phyloP scores from a whole-genome alignment of 768 basidiomycete genomes.

The Erythrobasidium yunnanense region DNA sequence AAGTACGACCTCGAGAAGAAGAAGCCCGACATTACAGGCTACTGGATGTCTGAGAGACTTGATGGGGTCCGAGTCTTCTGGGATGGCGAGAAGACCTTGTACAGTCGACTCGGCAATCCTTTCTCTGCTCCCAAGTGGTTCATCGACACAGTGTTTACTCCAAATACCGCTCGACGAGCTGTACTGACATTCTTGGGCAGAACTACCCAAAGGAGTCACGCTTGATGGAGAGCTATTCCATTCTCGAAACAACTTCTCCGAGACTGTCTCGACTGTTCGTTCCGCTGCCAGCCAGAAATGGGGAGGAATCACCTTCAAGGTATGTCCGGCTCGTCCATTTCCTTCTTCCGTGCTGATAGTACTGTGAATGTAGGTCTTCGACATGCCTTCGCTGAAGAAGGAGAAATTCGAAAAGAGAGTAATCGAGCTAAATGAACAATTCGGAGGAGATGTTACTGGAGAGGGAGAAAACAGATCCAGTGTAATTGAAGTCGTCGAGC shows the following conservation, averaged over 20 bases:
- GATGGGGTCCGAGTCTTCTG: slow-evolving; percentile 34
- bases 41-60: slow-evolving; percentile 34
- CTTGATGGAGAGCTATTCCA: slow-evolving; percentile 37
- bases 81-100: slow-evolving; percentile 29
- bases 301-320: slow-evolving; percentile 32
- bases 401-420: slow-evolving; percentile 31
- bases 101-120: slow-evolving; percentile 29
- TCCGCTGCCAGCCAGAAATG: slow-evolving; percentile 8
- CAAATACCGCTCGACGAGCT: background rate
- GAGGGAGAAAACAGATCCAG: too few relatives aligned
- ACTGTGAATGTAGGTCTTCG: slow-evolving; percentile 29
- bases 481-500: slow-evolving; percentile 10
- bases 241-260: slow-evolving; percentile 31
- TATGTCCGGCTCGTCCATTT: background rate
- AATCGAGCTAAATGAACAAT: background rate
- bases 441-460: background rate
- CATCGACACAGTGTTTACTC: slow-evolving; percentile 17
- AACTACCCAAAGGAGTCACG: slow-evolving; percentile 25
- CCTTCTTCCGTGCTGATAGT: background rate
- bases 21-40: background rate
- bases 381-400: slow-evolving; percentile 27
- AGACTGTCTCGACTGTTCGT: slow-evolving; percentile 30
- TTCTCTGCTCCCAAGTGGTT: slow-evolving; percentile 28
- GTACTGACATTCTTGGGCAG: slow-evolving; percentile 17
- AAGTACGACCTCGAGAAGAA: background rate